Percentiles rank a stretch among this genome's conserved stretches.
These are phyloP conservation scores for Scheffersomyces illinoinensis DNA, from an alignment of 1,139 yeast species.

Conservation along the genomic window DNA sequence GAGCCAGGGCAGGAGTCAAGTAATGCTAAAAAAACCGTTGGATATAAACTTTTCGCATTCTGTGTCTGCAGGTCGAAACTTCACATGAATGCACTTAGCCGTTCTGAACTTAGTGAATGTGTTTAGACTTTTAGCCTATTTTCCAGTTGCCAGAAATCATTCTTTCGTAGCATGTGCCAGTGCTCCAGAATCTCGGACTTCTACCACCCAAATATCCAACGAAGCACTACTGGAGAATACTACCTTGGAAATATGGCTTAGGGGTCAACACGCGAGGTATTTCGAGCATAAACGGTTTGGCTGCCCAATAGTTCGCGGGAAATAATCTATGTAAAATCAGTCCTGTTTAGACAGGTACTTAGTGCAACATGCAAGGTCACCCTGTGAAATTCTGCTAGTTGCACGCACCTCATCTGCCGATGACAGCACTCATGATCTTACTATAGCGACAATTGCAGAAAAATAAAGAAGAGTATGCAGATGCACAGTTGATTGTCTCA, in stretches of 20 bases:
- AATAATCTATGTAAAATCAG: not conserved
- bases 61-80: not conserved
- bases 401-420: not conserved
- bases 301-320: not conserved
- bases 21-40: not conserved
- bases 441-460: not conserved
- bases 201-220: not conserved
- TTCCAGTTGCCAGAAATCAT: not conserved
- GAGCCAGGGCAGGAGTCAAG: not conserved
- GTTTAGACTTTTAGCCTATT: not conserved
- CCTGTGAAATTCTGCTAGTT: not conserved
- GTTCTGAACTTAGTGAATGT: not conserved
- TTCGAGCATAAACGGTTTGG: not conserved
- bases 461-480: not conserved
- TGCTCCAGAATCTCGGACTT: not conserved
- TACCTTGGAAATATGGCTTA: not conserved
- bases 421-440: constrained; percentile 1
- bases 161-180: not conserved
- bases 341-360: not conserved
- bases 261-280: not conserved
- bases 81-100: not conserved
- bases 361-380: not conserved
- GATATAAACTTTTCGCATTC: not conserved
- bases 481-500: not conserved
- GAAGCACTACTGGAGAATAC: not conserved